Evolutionary conservation across 768 basidiomycete genomes (phyloP), one percentile per base, ranked within the genome.

Genomic region (Coprinopsis sp.): DNA sequence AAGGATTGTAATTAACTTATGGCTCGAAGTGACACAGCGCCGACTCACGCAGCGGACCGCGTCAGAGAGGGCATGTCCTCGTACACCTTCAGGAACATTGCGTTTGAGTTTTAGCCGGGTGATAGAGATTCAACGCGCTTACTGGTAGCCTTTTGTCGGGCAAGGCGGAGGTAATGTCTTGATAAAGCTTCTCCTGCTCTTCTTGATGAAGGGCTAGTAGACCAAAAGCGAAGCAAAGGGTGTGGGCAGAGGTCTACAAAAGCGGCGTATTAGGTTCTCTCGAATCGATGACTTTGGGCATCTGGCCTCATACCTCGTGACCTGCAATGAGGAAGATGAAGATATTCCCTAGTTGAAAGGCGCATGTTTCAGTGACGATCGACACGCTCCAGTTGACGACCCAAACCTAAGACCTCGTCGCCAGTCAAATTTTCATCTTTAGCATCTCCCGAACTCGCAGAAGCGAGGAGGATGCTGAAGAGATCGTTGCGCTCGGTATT

Each of bases 321-420:
- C 81, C 81, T 19, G 82, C 82, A 16, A 84, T 57, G n/a, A 82
- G 54, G 50, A 73, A 76, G 21, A 74, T 69, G 44, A 69, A 75
- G n/a, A 73, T 65, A 54, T 75, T 75, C 16, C 70, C 72, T 66
- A 19, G n/a, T n/a, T 37, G 8, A 37, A 7, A 7, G 11, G 11
- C 18, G 11, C 37, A 19, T 14, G 33, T 25, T 8, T 19, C 34
- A 37, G 34, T n/a, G n/a, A 7, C 18, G 10, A 18, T 19, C 18
- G 7, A 18, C 11, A 19, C 18, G 11, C 7, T 37, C 11, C 18
- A 7, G 7, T 11, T 8, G 11, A n/a, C 18, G 37, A 11, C 10
- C 38, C 37, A 33, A 51, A 66, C 67, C 63, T 44, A 67, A 64
- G 4, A 79, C 57, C 51, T 78, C 77, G 16, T 55, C 58, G 34